phyloP scores from a whole-genome alignment of 805 yeast species.

The Ogataea zsoltii region DNA sequence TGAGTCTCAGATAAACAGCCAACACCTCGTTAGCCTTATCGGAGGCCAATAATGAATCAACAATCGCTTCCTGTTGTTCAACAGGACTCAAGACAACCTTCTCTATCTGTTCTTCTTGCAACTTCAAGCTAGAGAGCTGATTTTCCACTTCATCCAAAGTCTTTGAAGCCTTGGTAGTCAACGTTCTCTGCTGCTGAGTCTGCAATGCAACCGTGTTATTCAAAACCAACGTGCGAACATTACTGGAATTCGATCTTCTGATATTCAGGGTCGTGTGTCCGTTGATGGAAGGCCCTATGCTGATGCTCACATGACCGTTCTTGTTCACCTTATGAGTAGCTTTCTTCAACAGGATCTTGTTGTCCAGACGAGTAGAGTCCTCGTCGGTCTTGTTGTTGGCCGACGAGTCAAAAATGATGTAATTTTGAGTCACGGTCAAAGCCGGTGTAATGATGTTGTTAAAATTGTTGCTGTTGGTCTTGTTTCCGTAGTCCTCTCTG shows the following conservation, averaged over 20 bases:
- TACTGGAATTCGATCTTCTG: constrained; percentile 32
- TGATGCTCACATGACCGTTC: constrained; percentile 33
- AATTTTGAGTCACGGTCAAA: constrained; percentile 30
- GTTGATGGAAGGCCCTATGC: constrained; percentile 21
- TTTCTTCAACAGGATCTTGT: constrained; percentile 27
- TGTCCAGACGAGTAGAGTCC: constrained; percentile 11
- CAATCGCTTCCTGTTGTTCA: constrained; percentile 21
- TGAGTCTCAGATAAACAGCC: constrained; percentile 33
- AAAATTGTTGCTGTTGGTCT: constrained; percentile 22
- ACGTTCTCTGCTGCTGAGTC: not conserved
- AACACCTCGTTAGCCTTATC: constrained; percentile 36
- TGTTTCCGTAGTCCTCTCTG: constrained; percentile 14
- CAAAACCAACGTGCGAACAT: constrained; percentile 28
- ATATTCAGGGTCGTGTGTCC: constrained; percentile 27
- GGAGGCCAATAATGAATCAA: constrained; percentile 23
- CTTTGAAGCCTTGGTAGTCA: not conserved
- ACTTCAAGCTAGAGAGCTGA: constrained; percentile 9
- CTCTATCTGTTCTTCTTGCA: constrained; percentile 1
- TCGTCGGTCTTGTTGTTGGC: constrained; percentile 19
- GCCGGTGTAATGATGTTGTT: constrained; percentile 28
- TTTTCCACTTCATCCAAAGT: constrained; percentile 21
- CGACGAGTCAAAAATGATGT: constrained; percentile 31
- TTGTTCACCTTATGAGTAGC: constrained; percentile 27
- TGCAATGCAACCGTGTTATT: not conserved
- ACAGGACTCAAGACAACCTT: constrained; percentile 11